Evolutionary conservation across 2,329 filamentous ascomycete species (phyloP).

Genomic region (Venturia effusa): DNA sequence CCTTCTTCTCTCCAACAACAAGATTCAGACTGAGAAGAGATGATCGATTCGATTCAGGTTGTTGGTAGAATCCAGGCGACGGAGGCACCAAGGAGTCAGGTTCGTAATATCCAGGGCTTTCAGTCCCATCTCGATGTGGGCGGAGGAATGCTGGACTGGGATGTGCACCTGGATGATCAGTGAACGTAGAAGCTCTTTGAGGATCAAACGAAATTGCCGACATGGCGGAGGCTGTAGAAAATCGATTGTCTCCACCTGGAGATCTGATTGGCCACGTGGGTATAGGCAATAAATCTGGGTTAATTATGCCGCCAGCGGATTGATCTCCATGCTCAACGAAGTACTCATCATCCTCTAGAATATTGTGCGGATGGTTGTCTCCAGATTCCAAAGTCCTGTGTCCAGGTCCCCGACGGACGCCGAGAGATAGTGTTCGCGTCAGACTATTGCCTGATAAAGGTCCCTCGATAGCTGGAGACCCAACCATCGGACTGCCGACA

Average conservation of each 20-base stretch:
- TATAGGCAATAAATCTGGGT: not conserved
- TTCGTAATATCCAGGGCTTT: not conserved
- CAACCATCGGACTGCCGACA: not conserved
- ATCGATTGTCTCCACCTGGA: not conserved
- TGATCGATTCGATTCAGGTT: constrained; percentile 15
- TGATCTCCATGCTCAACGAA: not conserved
- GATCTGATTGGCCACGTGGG: not conserved
- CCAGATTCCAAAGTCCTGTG: not conserved
- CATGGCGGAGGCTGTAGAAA: constrained; percentile 3
- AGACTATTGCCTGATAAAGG: not conserved
- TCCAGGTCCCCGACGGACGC: not conserved
- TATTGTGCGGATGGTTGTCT: not conserved
- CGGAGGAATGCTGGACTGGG: not conserved
- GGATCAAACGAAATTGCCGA: constrained; percentile 2
- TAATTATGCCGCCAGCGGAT: not conserved
- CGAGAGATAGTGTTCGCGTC: not conserved
- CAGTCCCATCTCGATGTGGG: not conserved
- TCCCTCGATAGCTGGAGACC: not conserved
- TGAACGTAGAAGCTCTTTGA: not conserved
- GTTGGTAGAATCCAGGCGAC: not conserved
- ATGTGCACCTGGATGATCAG: not conserved
- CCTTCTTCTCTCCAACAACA: constrained; percentile 49
- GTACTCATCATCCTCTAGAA: not conserved
- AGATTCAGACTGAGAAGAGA: constrained; percentile 37
- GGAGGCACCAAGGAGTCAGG: not conserved